A percentile compares a stretch with the other conserved stretches of the same genome.
These are phyloP conservation scores for Carex pumila DNA, from an alignment of 176 grass and related monocot species.

Conservation along the genomic window DNA sequence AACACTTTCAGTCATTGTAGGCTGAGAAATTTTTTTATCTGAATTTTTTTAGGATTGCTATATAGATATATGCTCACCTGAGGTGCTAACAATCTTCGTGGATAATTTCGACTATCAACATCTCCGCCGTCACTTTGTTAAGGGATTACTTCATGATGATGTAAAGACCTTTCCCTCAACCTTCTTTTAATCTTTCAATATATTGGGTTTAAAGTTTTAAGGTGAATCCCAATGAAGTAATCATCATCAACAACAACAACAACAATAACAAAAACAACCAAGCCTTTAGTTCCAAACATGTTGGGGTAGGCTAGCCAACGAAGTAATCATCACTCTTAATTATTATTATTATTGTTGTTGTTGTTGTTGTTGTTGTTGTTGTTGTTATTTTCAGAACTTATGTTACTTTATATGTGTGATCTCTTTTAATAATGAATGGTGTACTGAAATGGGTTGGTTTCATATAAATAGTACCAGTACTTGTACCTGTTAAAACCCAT, in stretches of 20 bases:
- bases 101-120: conserved; percentile 99
- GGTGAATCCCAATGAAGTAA: not conserved
- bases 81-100: conserved; percentile 86
- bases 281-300: no score
- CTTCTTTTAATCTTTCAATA: not conserved
- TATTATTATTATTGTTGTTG: no score
- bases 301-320: not conserved
- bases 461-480: not conserved
- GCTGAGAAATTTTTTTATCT: not conserved
- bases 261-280: no score
- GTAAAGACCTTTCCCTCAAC: conserved; percentile 29
- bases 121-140: conserved; percentile 96
- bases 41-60: conserved; percentile 70
- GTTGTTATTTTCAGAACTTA: not conserved
- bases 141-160: conserved; percentile 93
- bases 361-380: not conserved
- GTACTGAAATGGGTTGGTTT: not conserved
- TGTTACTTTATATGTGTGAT: not conserved
- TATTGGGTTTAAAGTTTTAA: not conserved
- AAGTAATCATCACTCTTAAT: not conserved
- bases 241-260: no score
- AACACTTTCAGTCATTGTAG: not conserved
- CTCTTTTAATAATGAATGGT: not conserved
- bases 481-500: not conserved
- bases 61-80: conserved; percentile 95